Percentiles rank a stretch among this genome's conserved stretches.
Conservation (phyloP, 2,329 filamentous ascomycete species). For the Trichoderma sp. region DNA sequence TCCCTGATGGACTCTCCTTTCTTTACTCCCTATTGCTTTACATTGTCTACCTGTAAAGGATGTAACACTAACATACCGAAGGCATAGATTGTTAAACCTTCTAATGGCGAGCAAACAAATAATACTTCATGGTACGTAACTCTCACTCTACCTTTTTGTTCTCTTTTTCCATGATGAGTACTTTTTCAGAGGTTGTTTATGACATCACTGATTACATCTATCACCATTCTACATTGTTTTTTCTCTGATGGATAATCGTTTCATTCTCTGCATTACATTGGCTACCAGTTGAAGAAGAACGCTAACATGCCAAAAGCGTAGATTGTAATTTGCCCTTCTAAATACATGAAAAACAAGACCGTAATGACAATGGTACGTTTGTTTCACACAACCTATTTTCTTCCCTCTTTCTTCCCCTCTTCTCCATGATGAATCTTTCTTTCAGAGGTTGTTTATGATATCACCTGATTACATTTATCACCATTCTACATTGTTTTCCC, state of each 20-base stretch:
- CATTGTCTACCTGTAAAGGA: neutral
- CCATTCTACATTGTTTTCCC: constrained; percentile 29
- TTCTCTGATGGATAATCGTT: neutral
- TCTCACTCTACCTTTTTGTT: neutral
- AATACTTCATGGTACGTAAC: neutral
- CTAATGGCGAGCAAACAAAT: neutral
- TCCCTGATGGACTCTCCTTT: constrained; percentile 13
- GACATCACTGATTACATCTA: constrained; percentile 45
- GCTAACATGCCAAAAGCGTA: neutral
- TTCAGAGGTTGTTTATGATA: constrained; percentile 56
- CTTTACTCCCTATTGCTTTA: no score
- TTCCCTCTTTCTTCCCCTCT: neutral
- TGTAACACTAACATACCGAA: neutral
- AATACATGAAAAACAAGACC: neutral
- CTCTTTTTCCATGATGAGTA: constrained; percentile 45
- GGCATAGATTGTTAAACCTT: neutral
- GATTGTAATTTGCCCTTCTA: neutral
- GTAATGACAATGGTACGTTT: constrained; percentile 35
- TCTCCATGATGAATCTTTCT: constrained; percentile 45
- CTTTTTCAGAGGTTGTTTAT: constrained; percentile 54
- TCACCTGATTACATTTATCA: constrained; percentile 41
- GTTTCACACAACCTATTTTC: neutral
- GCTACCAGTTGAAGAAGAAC: neutral
- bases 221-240: constrained; percentile 25
- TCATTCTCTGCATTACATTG: neutral